Percentiles rank a stretch among this genome's conserved stretches.
These are phyloP conservation scores for Theileria annulata DNA, from an alignment of 169 alveolate genomes.

Conservation along the genomic window DNA sequence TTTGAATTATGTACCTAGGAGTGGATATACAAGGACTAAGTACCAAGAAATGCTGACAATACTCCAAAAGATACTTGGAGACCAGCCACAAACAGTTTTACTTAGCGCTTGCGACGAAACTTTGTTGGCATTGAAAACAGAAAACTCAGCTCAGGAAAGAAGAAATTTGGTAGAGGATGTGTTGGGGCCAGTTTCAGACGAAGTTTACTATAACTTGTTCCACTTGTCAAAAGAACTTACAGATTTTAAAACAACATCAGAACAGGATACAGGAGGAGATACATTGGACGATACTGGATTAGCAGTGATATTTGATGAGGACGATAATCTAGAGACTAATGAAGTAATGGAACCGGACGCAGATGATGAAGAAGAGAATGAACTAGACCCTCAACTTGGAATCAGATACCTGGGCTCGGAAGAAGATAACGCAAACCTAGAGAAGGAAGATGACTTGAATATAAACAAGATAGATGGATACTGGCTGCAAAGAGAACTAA, in stretches of 20 bases:
- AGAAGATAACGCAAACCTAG: slow-evolving; percentile 63
- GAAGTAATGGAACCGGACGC: slow-evolving; percentile 49
- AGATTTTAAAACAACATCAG: slow-evolving; percentile 75
- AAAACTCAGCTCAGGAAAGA: slow-evolving; percentile 78
- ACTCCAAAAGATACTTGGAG: slow-evolving; percentile 87
- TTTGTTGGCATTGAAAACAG: slow-evolving; percentile 83
- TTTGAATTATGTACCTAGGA: slow-evolving; percentile 87
- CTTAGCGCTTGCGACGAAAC: slow-evolving; percentile 93
- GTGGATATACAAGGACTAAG: slow-evolving; percentile 85
- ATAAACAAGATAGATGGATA: slow-evolving; percentile 89
- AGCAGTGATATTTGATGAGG: slow-evolving; percentile 79
- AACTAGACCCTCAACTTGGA: slow-evolving; percentile 29
- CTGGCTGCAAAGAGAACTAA: slow-evolving; percentile 94
- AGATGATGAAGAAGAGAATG: slow-evolving; percentile 49
- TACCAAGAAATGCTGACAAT: slow-evolving; percentile 87
- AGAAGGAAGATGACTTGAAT: slow-evolving; percentile 75
- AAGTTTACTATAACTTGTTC: slow-evolving; percentile 57
- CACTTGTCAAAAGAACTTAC: slow-evolving; percentile 71
- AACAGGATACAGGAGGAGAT: slow-evolving; percentile 35
- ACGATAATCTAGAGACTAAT: slow-evolving; percentile 71
- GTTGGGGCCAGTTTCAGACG: slow-evolving; percentile 65
- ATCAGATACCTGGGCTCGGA: slow-evolving; percentile 54
- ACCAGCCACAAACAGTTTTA: slow-evolving; percentile 88
- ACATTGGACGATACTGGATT: slow-evolving; percentile 72
- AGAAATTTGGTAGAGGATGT: slow-evolving; percentile 77